Conservation (phyloP, 225 moss, liverwort and hornwort genomes). For the Rhytidiadelphus loreus region DNA sequence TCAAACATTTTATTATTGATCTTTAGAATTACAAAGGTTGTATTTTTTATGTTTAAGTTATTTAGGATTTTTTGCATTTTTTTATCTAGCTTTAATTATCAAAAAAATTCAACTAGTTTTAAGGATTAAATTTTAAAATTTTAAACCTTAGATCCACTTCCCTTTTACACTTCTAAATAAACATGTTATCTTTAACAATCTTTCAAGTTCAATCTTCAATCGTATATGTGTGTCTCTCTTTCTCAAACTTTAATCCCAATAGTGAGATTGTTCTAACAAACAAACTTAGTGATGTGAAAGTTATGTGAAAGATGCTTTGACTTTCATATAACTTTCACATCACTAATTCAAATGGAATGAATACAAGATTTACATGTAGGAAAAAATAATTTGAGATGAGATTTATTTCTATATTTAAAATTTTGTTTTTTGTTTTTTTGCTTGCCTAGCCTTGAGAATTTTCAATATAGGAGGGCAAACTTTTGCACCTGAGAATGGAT, state of each 20-base stretch:
- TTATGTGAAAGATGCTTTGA: too few species aligned
- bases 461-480: not conserved
- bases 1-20: not conserved
- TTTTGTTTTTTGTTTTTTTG: not conserved
- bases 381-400: too few species aligned
- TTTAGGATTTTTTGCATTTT: not conserved
- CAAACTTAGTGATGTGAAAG: not conserved
- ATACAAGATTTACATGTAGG: not conserved
- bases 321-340: not conserved
- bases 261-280: not conserved
- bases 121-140: too few species aligned
- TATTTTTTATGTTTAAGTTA: not conserved
- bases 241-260: too few species aligned
- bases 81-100: not conserved
- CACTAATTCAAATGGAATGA: not conserved
- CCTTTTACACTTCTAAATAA: not conserved
- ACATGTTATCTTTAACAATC: not conserved
- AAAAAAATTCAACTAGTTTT: not conserved
- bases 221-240: too few species aligned
- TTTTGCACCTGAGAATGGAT: fast-evolving
- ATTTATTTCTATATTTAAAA: too few species aligned
- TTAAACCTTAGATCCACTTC: not conserved
- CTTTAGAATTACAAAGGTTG: not conserved
- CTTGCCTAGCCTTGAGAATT: fast-evolving
- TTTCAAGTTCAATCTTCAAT: not conserved